Percentiles rank a stretch among this genome's conserved stretches.
Conservation (phyloP, 257 asterid genomes). For the Catharanthus roseus region DNA sequence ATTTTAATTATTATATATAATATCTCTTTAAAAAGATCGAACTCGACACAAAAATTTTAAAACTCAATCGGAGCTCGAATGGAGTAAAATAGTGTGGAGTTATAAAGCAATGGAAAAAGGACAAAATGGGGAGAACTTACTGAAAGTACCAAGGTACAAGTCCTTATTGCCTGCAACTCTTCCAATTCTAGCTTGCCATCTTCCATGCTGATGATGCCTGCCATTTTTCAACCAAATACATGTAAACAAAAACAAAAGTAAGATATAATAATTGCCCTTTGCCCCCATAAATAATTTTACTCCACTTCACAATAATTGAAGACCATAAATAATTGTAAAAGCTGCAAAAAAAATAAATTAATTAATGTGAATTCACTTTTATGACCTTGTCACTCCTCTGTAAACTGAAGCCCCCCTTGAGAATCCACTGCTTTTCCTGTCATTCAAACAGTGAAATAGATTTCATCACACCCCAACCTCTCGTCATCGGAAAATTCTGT, state of each 20-base stretch:
- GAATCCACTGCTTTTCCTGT: slow-evolving; percentile 89
- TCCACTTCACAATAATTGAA: slow-evolving; percentile 15
- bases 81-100: no score
- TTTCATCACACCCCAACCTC: no score
- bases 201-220: slow-evolving; percentile 95
- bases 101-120: no score
- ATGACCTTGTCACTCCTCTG: slow-evolving; percentile 83
- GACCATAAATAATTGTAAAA: slow-evolving; percentile 16
- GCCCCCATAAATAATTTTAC: slow-evolving; percentile 23
- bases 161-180: slow-evolving; percentile 97
- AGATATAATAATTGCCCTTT: slow-evolving; percentile 19
- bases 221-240: slow-evolving; percentile 32
- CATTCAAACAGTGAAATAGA: background rate
- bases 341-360: slow-evolving; percentile 13
- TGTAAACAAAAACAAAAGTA: slow-evolving; percentile 18
- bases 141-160: slow-evolving; percentile 96
- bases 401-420: slow-evolving; percentile 95
- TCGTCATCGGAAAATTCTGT: no score
- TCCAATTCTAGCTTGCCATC: slow-evolving; percentile 96
- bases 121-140: slow-evolving; percentile 59
- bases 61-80: no score
- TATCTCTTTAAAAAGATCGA: no score
- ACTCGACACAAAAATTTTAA: no score
- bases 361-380: slow-evolving; percentile 4
- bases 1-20: no score